Evolutionary conservation across 1,139 yeast genomes (phyloP).

Genomic region (Meyerozyma carpophila): DNA sequence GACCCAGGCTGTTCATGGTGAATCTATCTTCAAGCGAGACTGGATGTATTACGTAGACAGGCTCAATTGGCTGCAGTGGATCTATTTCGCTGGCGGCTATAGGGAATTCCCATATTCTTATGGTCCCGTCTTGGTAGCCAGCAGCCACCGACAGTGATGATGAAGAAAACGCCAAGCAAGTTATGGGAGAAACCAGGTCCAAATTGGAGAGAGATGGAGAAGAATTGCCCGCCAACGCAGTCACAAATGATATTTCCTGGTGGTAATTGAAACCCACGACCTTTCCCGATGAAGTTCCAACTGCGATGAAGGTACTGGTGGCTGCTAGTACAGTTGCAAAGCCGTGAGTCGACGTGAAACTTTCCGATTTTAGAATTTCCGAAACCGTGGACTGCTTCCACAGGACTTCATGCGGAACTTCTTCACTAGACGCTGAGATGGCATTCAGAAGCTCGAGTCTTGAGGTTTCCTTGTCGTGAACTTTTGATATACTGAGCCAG

Average conservation of each 20-base stretch:
- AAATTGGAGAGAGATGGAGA: conserved; percentile 20
- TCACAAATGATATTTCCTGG: conserved; percentile 42
- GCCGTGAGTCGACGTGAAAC: conserved; percentile 39
- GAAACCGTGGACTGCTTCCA: conserved; percentile 15
- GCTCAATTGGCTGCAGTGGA: conserved; percentile 13
- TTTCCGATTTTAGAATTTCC: conserved; percentile 14
- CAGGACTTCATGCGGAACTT: conserved; percentile 22
- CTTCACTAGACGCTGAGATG: conserved; percentile 3
- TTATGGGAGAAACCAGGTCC: conserved; percentile 26
- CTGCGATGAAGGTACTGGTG: conserved; percentile 43
- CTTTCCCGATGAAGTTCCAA: conserved; percentile 60
- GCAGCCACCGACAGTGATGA: conserved; percentile 28
- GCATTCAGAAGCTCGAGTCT: conserved; percentile 2
- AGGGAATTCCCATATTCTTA: conserved; percentile 26
- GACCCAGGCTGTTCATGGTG: conserved; percentile 42
- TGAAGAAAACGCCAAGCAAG: conserved; percentile 29
- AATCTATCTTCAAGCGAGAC: conserved; percentile 22
- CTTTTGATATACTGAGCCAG: conserved; percentile 16
- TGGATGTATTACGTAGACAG: conserved; percentile 20
- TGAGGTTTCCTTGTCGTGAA: conserved; percentile 1
- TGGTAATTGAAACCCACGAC: conserved; percentile 60
- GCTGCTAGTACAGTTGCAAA: conserved; percentile 41
- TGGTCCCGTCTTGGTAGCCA: conserved; percentile 27
- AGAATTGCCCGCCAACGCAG: background rate
- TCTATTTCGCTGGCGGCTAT: conserved; percentile 3